Evolutionary conservation across 495 filamentous ascomycete genomes (phyloP).

Genomic region (Neurospora sp.): DNA sequence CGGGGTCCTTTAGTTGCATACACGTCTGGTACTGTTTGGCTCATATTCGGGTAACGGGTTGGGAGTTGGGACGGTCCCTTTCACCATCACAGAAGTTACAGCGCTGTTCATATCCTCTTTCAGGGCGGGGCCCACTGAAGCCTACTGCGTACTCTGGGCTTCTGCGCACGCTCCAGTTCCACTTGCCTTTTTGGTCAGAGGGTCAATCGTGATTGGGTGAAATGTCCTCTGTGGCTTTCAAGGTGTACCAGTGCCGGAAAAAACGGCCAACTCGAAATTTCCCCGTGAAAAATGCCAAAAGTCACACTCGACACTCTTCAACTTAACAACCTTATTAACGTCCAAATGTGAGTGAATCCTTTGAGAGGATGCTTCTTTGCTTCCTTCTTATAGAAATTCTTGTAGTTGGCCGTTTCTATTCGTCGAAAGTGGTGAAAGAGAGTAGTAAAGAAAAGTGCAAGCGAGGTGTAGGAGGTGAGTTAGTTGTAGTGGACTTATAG

Average conservation of each 20-base stretch:
- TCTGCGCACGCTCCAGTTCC: background rate
- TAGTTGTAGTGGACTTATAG: background rate
- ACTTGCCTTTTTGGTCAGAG: background rate
- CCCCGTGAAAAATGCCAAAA: background rate
- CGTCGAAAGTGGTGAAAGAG: background rate
- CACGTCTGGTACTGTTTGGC: too few species aligned
- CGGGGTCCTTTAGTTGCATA: too few species aligned
- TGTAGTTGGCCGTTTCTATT: background rate
- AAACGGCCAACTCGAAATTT: background rate
- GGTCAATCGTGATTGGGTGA: background rate
- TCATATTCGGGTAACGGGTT: too few species aligned
- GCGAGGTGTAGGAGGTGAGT: background rate
- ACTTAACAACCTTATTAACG: too few species aligned
- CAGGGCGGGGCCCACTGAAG: background rate
- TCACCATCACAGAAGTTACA: too few species aligned
- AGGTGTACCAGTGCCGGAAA: background rate
- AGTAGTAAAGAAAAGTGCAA: background rate
- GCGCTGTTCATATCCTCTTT: background rate
- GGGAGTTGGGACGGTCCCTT: too few species aligned
- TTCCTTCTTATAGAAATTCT: background rate
- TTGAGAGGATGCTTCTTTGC: too few species aligned
- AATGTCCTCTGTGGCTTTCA: background rate
- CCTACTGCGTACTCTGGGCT: background rate
- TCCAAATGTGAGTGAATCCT: too few species aligned
- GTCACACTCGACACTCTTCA: background rate